Conservation (phyloP, 225 moss, liverwort and hornwort genomes). For the Thuidium tamariscinum region DNA sequence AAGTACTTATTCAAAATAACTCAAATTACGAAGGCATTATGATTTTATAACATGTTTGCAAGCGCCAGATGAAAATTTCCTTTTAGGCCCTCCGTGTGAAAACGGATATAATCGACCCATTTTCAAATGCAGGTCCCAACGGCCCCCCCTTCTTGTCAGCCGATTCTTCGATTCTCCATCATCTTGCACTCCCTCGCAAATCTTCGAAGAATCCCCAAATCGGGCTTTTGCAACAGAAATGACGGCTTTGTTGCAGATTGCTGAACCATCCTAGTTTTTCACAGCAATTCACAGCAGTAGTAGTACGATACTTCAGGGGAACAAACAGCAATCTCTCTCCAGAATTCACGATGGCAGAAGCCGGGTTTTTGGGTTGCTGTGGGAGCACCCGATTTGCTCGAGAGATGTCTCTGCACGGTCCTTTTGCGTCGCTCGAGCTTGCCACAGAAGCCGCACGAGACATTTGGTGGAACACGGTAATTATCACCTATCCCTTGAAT, state of each 20-base stretch:
- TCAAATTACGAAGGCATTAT: no score
- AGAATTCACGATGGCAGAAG: conserved; percentile 14
- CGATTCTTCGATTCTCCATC: background rate
- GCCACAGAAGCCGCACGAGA: conserved; percentile 46
- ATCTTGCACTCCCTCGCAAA: background rate
- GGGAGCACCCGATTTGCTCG: conserved; percentile 70
- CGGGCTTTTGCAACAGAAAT: background rate
- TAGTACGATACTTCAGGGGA: background rate
- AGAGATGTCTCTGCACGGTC: conserved; percentile 41
- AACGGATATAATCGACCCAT: background rate
- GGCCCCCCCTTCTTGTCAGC: background rate
- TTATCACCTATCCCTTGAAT: background rate
- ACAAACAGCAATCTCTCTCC: background rate
- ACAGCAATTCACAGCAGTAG: background rate
- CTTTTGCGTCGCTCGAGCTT: conserved; percentile 51
- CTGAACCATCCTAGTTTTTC: no score
- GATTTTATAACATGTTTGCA: no score
- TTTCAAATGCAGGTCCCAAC: background rate
- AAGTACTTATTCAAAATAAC: no score
- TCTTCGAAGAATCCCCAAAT: background rate
- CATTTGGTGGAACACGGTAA: conserved; percentile 92
- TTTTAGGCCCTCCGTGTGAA: background rate
- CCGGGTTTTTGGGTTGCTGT: conserved; percentile 58
- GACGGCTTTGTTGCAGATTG: background rate
- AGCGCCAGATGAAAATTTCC: background rate